A percentile compares a stretch with the other conserved stretches of the same genome.
These are phyloP conservation scores for Nitzschia inconspicua DNA, from an alignment of 108 stramenopile genomes.

Conservation along the genomic window DNA sequence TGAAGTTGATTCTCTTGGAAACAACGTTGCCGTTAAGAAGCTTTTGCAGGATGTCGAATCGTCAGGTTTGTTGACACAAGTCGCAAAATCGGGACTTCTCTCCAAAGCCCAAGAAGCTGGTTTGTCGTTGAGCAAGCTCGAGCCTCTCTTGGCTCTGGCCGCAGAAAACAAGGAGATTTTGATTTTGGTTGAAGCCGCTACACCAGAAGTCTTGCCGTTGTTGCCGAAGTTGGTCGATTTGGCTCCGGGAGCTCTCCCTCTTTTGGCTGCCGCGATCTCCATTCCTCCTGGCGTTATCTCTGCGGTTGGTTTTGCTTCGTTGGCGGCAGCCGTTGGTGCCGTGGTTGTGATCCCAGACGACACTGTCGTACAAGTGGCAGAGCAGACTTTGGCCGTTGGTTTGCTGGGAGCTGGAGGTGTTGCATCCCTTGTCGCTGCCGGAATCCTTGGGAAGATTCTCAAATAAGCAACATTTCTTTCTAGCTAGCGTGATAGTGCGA, in stretches of 20 bases:
- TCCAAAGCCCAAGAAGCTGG: conserved; percentile 82
- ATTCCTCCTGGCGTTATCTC: conserved; percentile 51
- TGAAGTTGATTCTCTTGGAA: conserved; percentile 70
- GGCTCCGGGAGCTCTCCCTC: conserved; percentile 75
- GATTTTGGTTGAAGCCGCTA: conserved; percentile 80
- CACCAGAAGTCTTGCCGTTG: conserved; percentile 79
- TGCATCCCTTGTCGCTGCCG: conserved; percentile 65
- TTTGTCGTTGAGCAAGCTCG: conserved; percentile 75
- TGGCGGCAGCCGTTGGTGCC: conserved; percentile 60
- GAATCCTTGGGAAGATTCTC: conserved; percentile 69
- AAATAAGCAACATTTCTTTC: conserved; percentile 36
- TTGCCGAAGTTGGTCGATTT: conserved; percentile 74
- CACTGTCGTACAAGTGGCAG: conserved; percentile 70
- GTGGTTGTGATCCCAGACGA: conserved; percentile 77
- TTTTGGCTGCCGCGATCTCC: conserved; percentile 61
- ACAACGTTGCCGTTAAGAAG: conserved; percentile 81
- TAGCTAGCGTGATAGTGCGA: too few relatives aligned
- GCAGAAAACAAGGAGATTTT: conserved; percentile 72
- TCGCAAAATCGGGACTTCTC: conserved; percentile 73
- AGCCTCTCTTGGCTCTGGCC: conserved; percentile 73
- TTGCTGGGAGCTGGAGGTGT: conserved; percentile 63
- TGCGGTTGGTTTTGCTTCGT: conserved; percentile 48
- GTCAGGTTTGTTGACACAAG: conserved; percentile 70
- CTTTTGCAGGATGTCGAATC: conserved; percentile 57
- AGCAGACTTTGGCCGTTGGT: conserved; percentile 73